Base-by-base conservation (phyloP, 345 rosid genomes). In the Pelargonium nanum region DNA sequence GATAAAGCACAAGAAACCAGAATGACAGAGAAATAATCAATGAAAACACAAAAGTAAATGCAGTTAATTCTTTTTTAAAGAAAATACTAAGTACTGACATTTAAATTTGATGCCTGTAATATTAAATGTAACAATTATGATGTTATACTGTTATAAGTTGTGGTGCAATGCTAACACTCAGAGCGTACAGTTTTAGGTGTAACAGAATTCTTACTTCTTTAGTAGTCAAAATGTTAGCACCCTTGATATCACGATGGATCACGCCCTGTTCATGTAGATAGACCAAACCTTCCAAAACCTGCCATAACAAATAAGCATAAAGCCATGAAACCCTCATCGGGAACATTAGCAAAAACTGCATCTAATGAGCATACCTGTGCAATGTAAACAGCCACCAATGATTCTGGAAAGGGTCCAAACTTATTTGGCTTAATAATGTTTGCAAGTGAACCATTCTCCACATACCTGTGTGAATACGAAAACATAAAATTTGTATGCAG, bases 221-320 rank as follows among this genome's bases (percentile, higher is more conserved):
- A 52, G 99, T 94, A n/a, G 96, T 88, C 82, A 94, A 77, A 66
- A 94, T 94, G 72, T 94, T 94, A 69, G 99, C 99, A 65, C 99
- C 99, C 78, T 94, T 94, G 73, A 94, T 94, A 80, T 94, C 99
- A 52, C 99, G 89, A 80, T 94, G 99, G 62, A 94, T 94, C 56
- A 94, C 97, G 66, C 99, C 99, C 57, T 94, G 99, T 77, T 94
- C 99, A 22, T 94, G 99, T 34, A 94, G 78, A 82, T 94, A 90
- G 62, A 88, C 97, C 71, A 90, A 72, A 53, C 99, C 97, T 81
- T 90, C 99, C 82, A 94, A 74, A 65, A 94, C 99, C 99, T 94
- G 67, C 30, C 62, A 57, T 65, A 68, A 63, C 57, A 53, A 26
- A 57, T 40, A 61, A 54, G 64, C 80, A 69, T 34, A 59, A 19